Percentiles rank a stretch among this genome's conserved stretches.
phyloP scores from a whole-genome alignment of 495 filamentous ascomycete genomes.

The Terfezia boudieri region DNA sequence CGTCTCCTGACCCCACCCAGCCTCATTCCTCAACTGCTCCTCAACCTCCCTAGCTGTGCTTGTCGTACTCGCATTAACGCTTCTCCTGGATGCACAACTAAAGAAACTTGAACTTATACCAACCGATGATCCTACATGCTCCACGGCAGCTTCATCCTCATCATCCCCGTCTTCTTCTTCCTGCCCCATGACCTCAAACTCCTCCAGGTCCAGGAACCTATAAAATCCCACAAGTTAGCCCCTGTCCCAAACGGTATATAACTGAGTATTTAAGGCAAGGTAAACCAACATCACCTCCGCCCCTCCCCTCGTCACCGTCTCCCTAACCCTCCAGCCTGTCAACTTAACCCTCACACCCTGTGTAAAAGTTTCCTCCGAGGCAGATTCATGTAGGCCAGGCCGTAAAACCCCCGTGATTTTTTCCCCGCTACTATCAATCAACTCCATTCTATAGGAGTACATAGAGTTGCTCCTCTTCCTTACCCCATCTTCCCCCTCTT shows the following conservation, averaged over 20 bases:
- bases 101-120: not conserved
- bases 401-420: not conserved
- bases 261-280: not conserved
- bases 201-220: not conserved
- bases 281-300: not conserved
- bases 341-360: not conserved
- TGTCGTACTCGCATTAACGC: not conserved
- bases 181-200: not conserved
- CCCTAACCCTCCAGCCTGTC: not conserved
- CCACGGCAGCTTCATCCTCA: not conserved
- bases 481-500: slow-evolving; percentile 5
- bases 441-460: not conserved
- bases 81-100: not conserved
- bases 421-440: not conserved
- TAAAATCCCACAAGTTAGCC: not conserved
- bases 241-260: not conserved
- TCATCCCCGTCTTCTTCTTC: no score
- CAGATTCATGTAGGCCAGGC: not conserved
- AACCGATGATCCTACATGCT: not conserved
- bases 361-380: not conserved
- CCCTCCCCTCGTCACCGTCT: not conserved
- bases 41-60: not conserved
- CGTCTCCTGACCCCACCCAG: no score
- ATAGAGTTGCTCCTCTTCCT: slow-evolving; percentile 7
- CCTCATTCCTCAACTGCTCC: not conserved